Conservation (phyloP, 805 yeast species). For the Blastobotrys parvus region DNA sequence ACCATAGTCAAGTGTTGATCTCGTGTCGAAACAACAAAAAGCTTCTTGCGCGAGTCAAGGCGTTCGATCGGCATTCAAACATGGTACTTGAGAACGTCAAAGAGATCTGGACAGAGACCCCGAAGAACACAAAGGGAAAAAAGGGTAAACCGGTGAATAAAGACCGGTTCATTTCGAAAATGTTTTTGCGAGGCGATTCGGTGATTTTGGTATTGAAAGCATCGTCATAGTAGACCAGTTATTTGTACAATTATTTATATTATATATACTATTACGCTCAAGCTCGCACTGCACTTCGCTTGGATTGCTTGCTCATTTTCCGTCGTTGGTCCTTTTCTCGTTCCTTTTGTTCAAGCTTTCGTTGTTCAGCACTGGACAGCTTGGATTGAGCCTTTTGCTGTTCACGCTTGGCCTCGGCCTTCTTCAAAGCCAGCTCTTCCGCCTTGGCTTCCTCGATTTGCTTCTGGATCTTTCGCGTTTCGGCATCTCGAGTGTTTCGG, state of each 20-base stretch:
- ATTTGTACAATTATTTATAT: background rate
- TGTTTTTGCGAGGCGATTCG: slow-evolving; percentile 93
- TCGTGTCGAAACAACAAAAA: slow-evolving; percentile 92
- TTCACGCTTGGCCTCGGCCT: slow-evolving; percentile 44
- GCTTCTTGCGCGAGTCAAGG: slow-evolving; percentile 79
- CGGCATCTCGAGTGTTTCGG: slow-evolving; percentile 67
- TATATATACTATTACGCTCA: background rate
- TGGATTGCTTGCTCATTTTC: slow-evolving; percentile 25
- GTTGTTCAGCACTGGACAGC: slow-evolving; percentile 69
- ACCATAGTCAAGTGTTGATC: slow-evolving; percentile 70
- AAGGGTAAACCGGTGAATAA: slow-evolving; percentile 56
- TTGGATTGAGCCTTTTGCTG: slow-evolving; percentile 56
- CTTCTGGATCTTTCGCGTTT: slow-evolving; percentile 61
- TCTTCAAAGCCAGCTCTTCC: slow-evolving; percentile 63
- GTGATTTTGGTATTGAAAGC: slow-evolving; percentile 63
- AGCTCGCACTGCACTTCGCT: slow-evolving; percentile 5
- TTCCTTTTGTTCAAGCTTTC: slow-evolving; percentile 68
- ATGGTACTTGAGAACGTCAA: slow-evolving; percentile 87
- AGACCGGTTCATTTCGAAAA: slow-evolving; percentile 77
- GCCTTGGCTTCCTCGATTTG: slow-evolving; percentile 53
- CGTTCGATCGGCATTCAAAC: slow-evolving; percentile 94
- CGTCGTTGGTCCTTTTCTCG: slow-evolving; percentile 76
- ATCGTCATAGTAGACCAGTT: background rate
- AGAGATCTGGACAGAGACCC: slow-evolving; percentile 68
- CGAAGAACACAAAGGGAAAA: slow-evolving; percentile 58